Evolutionary conservation across 345 rosid species (phyloP).

Genomic region (Sisymbrium altissimum): DNA sequence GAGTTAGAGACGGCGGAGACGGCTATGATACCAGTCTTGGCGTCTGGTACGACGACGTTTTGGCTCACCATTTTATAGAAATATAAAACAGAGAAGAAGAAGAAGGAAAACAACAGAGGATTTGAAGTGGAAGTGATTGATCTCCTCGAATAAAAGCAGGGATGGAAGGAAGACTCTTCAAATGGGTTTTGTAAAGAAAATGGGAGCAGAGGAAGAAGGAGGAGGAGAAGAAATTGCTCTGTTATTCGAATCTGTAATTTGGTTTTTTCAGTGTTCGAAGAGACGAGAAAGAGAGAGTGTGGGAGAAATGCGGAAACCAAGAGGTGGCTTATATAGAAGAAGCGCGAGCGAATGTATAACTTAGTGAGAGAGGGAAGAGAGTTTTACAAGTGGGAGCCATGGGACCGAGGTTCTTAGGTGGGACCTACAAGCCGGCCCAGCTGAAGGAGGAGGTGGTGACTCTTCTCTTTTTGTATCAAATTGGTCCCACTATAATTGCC

Average conservation of each 20-base stretch:
- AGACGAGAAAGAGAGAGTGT: constrained; percentile 30
- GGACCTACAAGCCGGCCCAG: constrained; percentile 33
- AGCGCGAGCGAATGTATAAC: background rate
- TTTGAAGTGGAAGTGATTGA: background rate
- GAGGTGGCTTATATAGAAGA: constrained; percentile 32
- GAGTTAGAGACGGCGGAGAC: constrained; percentile 42
- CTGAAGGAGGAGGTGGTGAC: constrained; percentile 8
- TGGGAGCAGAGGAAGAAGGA: background rate
- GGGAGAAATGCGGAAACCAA: constrained; percentile 10
- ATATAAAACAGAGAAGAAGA: too few species aligned
- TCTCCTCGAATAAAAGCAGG: background rate
- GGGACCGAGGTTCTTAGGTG: constrained; percentile 25
- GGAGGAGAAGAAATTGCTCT: background rate
- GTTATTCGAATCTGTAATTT: background rate
- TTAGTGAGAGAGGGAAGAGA: background rate
- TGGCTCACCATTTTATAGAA: constrained; percentile 46
- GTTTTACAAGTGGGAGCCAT: constrained; percentile 29
- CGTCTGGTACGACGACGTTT: constrained; percentile 58
- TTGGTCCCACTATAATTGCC: constrained; percentile 7
- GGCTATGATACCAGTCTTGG: constrained; percentile 39
- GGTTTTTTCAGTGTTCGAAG: constrained; percentile 11
- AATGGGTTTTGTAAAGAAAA: background rate
- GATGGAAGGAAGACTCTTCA: background rate
- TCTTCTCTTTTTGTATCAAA: background rate
- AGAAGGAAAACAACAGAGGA: background rate